Percentiles rank a stretch among this genome's conserved stretches.
Conservation (phyloP, 805 yeast genomes). For the Cyberlindnera mississippiensis region DNA sequence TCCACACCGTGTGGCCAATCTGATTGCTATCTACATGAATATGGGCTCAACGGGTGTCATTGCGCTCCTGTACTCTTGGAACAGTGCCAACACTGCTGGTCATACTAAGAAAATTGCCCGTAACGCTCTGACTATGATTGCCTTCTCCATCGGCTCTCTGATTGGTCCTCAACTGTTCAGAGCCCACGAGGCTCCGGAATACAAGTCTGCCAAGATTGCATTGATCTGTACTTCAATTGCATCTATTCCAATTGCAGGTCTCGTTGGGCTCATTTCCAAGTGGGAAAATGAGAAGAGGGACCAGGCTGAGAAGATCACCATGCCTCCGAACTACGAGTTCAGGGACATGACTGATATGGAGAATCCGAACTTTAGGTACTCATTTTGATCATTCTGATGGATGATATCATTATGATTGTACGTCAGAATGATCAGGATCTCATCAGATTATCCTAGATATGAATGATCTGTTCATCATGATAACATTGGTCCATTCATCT, state of each 20-base stretch:
- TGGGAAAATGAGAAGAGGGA: conserved; percentile 52
- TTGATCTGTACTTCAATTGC: conserved; percentile 48
- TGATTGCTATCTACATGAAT: conserved; percentile 46
- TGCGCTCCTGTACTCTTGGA: conserved; percentile 58
- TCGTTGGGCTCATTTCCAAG: conserved; percentile 40
- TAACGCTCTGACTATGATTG: conserved; percentile 52
- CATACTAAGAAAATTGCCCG: conserved; percentile 53
- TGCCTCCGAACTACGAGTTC: conserved; percentile 39
- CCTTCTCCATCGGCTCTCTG: conserved; percentile 55
- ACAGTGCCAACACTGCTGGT: conserved; percentile 58
- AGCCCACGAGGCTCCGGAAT: conserved; percentile 46
- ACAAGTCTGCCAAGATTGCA: conserved; percentile 54
- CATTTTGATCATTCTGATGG: conserved; percentile 9
- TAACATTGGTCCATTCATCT: too few relatives aligned
- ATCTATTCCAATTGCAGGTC: conserved; percentile 39
- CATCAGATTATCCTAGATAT: too few relatives aligned
- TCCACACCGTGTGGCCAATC: conserved; percentile 40
- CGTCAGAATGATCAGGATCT: too few relatives aligned
- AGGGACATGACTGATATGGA: conserved; percentile 58
- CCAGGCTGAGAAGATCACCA: conserved; percentile 30
- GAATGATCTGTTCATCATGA: too few relatives aligned
- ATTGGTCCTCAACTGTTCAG: conserved; percentile 64
- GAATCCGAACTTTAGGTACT: conserved; percentile 54
- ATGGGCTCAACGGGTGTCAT: conserved; percentile 56
- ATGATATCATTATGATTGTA: too few relatives aligned